Conservation (phyloP, 129 eudicot genomes). For the Flaveria linearis region DNA sequence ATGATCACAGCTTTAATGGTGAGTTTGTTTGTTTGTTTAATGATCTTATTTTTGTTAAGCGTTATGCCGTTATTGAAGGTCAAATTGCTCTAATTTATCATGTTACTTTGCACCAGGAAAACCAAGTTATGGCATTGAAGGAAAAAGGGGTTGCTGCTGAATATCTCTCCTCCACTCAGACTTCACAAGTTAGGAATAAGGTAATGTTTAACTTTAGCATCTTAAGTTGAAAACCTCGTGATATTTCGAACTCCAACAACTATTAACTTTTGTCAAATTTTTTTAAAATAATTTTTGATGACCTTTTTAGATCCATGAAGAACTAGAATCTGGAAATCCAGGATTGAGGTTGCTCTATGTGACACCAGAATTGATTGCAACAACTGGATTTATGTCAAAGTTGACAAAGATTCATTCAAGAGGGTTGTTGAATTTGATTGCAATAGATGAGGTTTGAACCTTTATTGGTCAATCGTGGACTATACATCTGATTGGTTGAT, state of each 20-base stretch:
- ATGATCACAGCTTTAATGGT: conserved; percentile 86
- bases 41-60: neutral
- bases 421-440: conserved; percentile 85
- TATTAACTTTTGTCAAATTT: neutral
- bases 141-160: conserved; percentile 89
- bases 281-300: neutral
- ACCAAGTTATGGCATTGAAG: conserved; percentile 86
- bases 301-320: conserved; percentile 65
- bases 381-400: conserved; percentile 76
- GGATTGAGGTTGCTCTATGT: conserved; percentile 83
- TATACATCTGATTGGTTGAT: conserved; percentile 4
- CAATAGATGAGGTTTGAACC: conserved; percentile 82
- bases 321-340: conserved; percentile 91
- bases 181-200: conserved; percentile 72
- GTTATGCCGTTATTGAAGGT: conserved; percentile 2
- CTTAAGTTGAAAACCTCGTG: neutral
- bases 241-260: neutral
- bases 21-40: conserved; percentile 29
- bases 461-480: neutral
- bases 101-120: conserved; percentile 57
- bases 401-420: conserved; percentile 67
- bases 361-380: conserved; percentile 96
- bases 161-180: conserved; percentile 86
- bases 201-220: conserved; percentile 33
- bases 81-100: conserved; percentile 8